Conservation (phyloP, 768 basidiomycete species). For the Calocybe cyanea region DNA sequence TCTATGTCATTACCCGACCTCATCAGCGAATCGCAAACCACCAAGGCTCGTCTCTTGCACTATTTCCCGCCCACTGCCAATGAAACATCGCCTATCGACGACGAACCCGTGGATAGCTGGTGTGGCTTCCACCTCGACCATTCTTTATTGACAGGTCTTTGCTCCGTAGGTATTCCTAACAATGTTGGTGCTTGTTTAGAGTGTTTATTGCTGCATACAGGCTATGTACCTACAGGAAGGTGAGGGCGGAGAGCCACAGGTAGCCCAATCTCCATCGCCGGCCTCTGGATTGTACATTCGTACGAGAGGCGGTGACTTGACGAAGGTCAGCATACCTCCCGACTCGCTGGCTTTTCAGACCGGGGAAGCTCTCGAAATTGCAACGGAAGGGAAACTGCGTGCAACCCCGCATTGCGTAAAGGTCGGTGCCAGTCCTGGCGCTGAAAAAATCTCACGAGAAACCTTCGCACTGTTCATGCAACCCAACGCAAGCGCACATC, state of each 20-base stretch:
- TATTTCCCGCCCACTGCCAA: conserved; percentile 77
- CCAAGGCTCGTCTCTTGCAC: conserved; percentile 92
- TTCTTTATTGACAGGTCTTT: conserved; percentile 86
- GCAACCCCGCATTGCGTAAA: conserved; percentile 96
- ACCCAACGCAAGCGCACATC: conserved; percentile 74
- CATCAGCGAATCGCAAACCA: conserved; percentile 74
- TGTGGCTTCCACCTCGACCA: conserved; percentile 97
- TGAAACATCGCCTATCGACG: conserved; percentile 33
- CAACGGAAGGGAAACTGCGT: conserved; percentile 73
- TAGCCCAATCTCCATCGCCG: conserved; percentile 66
- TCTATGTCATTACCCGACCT: conserved; percentile 68
- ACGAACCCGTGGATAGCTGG: conserved; percentile 79
- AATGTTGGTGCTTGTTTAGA: not conserved
- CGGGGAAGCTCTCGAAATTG: conserved; percentile 90
- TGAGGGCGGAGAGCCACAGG: conserved; percentile 32
- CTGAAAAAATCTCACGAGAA: conserved; percentile 65
- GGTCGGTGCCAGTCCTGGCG: conserved; percentile 48
- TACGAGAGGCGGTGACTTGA: conserved; percentile 72
- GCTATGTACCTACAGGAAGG: conserved; percentile 77
- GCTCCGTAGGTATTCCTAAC: conserved; percentile 52
- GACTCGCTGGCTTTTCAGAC: conserved; percentile 94
- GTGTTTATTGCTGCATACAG: conserved; percentile 32
- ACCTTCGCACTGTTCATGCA: conserved; percentile 91
- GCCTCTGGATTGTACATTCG: conserved; percentile 89
- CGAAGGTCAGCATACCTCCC: conserved; percentile 81